Evolutionary conservation across 2,329 filamentous ascomycete genomes (phyloP).

Genomic region (Cadophora sp.): DNA sequence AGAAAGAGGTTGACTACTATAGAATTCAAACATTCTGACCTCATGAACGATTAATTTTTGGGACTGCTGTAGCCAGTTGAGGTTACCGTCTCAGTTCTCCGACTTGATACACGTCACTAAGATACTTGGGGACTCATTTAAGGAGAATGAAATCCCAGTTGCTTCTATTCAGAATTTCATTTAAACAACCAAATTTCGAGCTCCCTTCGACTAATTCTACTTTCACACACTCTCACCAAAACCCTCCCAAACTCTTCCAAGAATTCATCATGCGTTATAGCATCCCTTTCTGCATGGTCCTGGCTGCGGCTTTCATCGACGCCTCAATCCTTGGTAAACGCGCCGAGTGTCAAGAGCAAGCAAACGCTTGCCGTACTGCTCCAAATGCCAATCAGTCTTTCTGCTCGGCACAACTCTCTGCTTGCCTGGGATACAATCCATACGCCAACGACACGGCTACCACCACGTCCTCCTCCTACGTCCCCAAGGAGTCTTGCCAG

Average conservation of each 20-base stretch:
- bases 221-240: not conserved
- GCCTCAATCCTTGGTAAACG: not conserved
- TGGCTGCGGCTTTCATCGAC: constrained; percentile 11
- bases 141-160: too few relatives aligned
- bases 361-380: constrained; percentile 16
- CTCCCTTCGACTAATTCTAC: not conserved
- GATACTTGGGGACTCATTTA: too few relatives aligned
- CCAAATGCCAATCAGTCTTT: constrained; percentile 17
- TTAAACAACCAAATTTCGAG: not conserved
- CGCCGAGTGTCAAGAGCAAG: constrained; percentile 13
- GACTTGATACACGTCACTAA: too few relatives aligned
- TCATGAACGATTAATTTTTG: too few relatives aligned
- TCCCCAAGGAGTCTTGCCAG: constrained; percentile 11
- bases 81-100: too few relatives aligned
- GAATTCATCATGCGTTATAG: constrained; percentile 15
- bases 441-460: constrained; percentile 12
- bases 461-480: not conserved
- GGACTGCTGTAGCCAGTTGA: too few relatives aligned
- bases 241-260: not conserved
- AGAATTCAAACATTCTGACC: too few relatives aligned
- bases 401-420: constrained; percentile 14
- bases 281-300: not conserved
- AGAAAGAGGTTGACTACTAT: too few relatives aligned
- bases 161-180: too few relatives aligned
- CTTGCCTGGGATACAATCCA: constrained; percentile 20